Conservation (phyloP, 2,329 filamentous ascomycete genomes). For the Talaromyces sp. region DNA sequence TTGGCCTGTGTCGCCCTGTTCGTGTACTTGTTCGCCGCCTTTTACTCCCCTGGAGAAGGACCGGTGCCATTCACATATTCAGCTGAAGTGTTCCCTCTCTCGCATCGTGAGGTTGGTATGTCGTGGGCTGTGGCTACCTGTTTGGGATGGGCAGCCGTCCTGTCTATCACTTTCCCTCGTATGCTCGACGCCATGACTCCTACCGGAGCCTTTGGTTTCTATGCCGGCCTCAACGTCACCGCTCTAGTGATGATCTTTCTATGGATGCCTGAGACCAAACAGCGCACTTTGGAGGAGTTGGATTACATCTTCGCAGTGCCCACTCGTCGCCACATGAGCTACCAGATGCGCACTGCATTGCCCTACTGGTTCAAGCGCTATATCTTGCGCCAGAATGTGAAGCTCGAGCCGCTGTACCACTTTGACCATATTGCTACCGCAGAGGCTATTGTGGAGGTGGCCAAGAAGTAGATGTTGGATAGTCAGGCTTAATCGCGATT, state of each 20-base stretch:
- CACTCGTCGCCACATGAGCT: slow-evolving; percentile 52
- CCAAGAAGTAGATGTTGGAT: neutral
- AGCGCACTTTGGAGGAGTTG: slow-evolving; percentile 53
- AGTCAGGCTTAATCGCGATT: neutral
- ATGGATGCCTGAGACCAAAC: slow-evolving; percentile 54
- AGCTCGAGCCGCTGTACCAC: slow-evolving; percentile 49
- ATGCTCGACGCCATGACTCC: slow-evolving; percentile 41
- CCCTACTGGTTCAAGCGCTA: slow-evolving; percentile 60
- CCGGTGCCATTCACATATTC: slow-evolving; percentile 50
- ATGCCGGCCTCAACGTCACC: slow-evolving; percentile 52
- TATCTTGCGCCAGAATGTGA: slow-evolving; percentile 45
- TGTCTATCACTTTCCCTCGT: slow-evolving; percentile 48
- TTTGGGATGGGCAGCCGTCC: slow-evolving; percentile 45
- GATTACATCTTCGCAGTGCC: slow-evolving; percentile 58
- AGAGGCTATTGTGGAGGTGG: neutral
- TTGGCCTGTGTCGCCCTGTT: slow-evolving; percentile 56
- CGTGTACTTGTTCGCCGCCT: slow-evolving; percentile 60
- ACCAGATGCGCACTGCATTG: slow-evolving; percentile 52
- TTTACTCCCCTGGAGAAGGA: slow-evolving; percentile 62
- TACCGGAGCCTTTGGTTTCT: slow-evolving; percentile 2
- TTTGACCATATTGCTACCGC: slow-evolving; percentile 29
- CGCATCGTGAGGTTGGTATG: slow-evolving; percentile 47
- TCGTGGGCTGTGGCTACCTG: slow-evolving; percentile 42
- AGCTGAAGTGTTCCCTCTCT: slow-evolving; percentile 52
- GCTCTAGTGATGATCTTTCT: slow-evolving; percentile 62